Conservation (phyloP, 2,329 filamentous ascomycete genomes). For the Didymella glomerata region DNA sequence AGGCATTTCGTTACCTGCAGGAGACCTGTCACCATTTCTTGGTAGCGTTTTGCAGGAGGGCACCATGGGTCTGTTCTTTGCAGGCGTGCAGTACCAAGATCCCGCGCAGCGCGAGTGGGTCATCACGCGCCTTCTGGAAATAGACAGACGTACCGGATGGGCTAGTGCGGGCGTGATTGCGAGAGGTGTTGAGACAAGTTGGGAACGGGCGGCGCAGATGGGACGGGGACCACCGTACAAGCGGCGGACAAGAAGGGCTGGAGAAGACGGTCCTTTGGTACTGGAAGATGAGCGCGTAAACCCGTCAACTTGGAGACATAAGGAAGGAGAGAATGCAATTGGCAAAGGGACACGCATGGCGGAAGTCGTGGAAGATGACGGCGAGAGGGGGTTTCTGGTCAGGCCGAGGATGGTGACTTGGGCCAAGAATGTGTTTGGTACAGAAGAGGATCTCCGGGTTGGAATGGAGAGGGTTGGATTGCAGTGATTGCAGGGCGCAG, state of each 20-base stretch:
- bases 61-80: slow-evolving; percentile 84
- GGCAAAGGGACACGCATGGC: slow-evolving; percentile 22
- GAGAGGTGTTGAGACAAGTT: slow-evolving; percentile 82
- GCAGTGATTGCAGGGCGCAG: background rate
- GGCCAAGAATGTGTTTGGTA: slow-evolving; percentile 78
- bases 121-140: slow-evolving; percentile 75
- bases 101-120: slow-evolving; percentile 78
- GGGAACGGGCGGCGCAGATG: slow-evolving; percentile 77
- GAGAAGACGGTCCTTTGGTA: slow-evolving; percentile 35
- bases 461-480: slow-evolving; percentile 43
- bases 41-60: slow-evolving; percentile 85
- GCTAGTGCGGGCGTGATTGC: slow-evolving; percentile 83
- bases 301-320: slow-evolving; percentile 21
- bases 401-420: slow-evolving; percentile 72
- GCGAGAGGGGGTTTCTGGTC: slow-evolving; percentile 57
- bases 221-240: slow-evolving; percentile 79
- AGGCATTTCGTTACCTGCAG: slow-evolving; percentile 63
- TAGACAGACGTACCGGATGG: slow-evolving; percentile 85
- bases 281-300: slow-evolving; percentile 22
- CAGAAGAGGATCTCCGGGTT: slow-evolving; percentile 74
- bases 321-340: slow-evolving; percentile 19
- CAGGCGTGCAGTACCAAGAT: slow-evolving; percentile 80
- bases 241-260: slow-evolving; percentile 31
- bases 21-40: slow-evolving; percentile 74
- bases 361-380: slow-evolving; percentile 8